Percentiles rank a stretch among this genome's conserved stretches.
These are phyloP conservation scores for Linanthus parryae DNA, from an alignment of 148 eudicot genomes.

Conservation along the genomic window DNA sequence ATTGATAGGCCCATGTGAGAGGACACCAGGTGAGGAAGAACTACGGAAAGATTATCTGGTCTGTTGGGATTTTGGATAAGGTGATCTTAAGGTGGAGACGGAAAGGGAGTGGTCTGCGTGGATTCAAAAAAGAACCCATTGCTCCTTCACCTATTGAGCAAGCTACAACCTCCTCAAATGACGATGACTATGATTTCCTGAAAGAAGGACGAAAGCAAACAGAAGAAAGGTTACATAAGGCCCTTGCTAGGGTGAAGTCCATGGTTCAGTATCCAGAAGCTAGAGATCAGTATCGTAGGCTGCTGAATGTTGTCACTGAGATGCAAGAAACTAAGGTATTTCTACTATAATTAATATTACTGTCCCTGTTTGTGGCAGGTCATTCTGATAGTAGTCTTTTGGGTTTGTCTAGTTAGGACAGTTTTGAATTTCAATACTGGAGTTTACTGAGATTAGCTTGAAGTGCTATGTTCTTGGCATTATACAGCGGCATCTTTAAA, in stretches of 20 bases:
- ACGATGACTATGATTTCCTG: conserved; percentile 74
- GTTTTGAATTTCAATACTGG: too few relatives aligned
- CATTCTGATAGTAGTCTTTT: not conserved
- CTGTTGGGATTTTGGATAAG: conserved; percentile 82
- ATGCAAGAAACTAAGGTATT: conserved; percentile 60
- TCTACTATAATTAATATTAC: not conserved
- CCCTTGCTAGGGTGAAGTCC: conserved; percentile 78
- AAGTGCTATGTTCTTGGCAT: too few relatives aligned
- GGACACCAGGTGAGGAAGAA: conserved; percentile 87
- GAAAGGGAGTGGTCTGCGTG: conserved; percentile 63
- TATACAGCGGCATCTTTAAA: too few relatives aligned
- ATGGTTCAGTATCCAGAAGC: conserved; percentile 91
- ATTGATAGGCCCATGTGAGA: conserved; percentile 69
- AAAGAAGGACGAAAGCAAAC: conserved; percentile 80
- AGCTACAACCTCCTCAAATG: conserved; percentile 28
- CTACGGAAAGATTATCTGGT: conserved; percentile 70
- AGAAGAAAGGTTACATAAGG: conserved; percentile 69
- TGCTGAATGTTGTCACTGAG: conserved; percentile 62
- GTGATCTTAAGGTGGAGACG: conserved; percentile 82
- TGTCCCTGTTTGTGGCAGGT: too few relatives aligned
- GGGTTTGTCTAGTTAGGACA: not conserved
- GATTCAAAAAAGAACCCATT: conserved; percentile 47
- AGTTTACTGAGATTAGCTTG: too few relatives aligned
- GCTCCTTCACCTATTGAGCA: conserved; percentile 26
- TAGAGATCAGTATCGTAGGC: conserved; percentile 77